Evolutionary conservation across 164 flowering plant species (phyloP).

Genomic region (Litsea cubeba): DNA sequence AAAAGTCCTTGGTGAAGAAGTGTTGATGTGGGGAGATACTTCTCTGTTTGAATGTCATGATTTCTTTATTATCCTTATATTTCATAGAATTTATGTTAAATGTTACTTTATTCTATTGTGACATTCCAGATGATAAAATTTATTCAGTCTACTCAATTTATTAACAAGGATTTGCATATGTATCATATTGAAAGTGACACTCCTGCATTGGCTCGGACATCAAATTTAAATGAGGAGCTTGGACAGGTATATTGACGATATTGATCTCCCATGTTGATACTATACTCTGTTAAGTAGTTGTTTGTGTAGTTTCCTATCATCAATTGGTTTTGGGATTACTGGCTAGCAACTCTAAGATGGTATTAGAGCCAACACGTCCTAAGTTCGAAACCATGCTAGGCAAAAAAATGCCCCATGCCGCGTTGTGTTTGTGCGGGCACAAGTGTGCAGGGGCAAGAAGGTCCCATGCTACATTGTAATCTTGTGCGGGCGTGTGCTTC

Average conservation of each 20-base stretch:
- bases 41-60: not conserved
- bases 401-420: no score
- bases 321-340: no score
- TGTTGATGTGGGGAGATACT: not conserved
- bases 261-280: not conserved
- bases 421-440: no score
- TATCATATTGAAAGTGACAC: constrained; percentile 81
- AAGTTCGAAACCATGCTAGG: no score
- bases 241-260: constrained; percentile 62
- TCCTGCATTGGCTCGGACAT: constrained; percentile 93
- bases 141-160: constrained; percentile 87
- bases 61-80: not conserved
- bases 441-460: no score
- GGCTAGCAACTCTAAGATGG: no score
- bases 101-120: not conserved
- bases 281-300: no score
- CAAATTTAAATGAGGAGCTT: constrained; percentile 96
- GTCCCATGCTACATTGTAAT: no score
- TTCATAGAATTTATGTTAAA: not conserved
- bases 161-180: constrained; percentile 89
- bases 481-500: no score
- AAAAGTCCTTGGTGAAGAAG: not conserved
- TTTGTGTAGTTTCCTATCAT: no score
- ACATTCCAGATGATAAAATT: constrained; percentile 84
- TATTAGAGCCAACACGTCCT: no score